phyloP scores from a whole-genome alignment of 169 alveolate species.

The Haemoproteus tartakovskyi region DNA sequence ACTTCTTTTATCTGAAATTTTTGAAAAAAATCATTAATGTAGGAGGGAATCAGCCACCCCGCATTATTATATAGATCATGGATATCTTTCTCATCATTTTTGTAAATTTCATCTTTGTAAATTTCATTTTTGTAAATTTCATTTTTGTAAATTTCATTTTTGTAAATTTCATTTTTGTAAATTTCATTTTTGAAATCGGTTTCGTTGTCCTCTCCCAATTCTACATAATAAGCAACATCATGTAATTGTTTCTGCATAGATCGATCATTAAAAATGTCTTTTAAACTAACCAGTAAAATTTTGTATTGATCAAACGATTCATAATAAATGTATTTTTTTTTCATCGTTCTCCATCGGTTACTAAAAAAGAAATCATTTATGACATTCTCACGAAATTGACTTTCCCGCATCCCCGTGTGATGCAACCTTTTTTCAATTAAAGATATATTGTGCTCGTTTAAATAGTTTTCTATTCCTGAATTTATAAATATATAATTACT shows the following conservation, averaged over 20 bases:
- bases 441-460: constrained; percentile 41
- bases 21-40: constrained; percentile 20
- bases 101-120: too few species aligned
- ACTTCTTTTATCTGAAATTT: constrained; percentile 25
- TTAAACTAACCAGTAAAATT: constrained; percentile 17
- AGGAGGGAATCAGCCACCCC: constrained; percentile 34
- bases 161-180: too few species aligned
- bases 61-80: too few species aligned
- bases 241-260: constrained; percentile 5
- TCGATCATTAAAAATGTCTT: constrained; percentile 30
- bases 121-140: too few species aligned
- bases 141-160: too few species aligned
- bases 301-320: constrained; percentile 21
- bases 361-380: constrained; percentile 31
- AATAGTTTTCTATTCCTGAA: constrained; percentile 52
- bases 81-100: too few species aligned
- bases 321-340: constrained; percentile 61
- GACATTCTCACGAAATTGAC: neutral
- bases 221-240: constrained; percentile 33
- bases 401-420: neutral
- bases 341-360: neutral
- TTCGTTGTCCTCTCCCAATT: constrained; percentile 8
- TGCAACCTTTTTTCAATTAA: neutral
- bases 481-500: constrained; percentile 41
- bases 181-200: too few species aligned